Evolutionary conservation across 2,329 filamentous ascomycete species (phyloP), one percentile per base, ranked within the genome.

Genomic region (Penicillium sp.): DNA sequence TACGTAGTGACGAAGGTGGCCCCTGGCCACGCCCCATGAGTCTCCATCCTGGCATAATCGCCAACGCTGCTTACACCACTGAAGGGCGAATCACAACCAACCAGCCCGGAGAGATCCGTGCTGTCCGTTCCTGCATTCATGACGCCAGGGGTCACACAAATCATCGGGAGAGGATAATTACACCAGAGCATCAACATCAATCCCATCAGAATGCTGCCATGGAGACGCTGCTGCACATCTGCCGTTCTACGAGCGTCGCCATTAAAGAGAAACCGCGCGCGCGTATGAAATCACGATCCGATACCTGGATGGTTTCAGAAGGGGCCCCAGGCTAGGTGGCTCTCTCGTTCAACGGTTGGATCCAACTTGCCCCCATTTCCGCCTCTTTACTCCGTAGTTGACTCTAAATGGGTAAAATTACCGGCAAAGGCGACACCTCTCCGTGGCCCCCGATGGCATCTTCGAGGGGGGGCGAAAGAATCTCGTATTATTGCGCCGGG

Each of bases 111-210:
- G 51, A 55, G 62, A 63, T 63, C 65, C 62, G 58, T 58, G 55
- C 54, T 55, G 37, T 62, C 58, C 65, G 63, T 68, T 61, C 66
- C 65, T 65, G 66, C 63, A 59, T 62, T 28, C 49, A 61, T 59
- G 61, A 70, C 62, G 68, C 66, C 59, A 70, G 67, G 68, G 66
- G 48, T 54, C 43, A 60, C 55, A 61, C 58, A 14, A 26, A 7
- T 10, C 19, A 16, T 42, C 19, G 51, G 22, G 33, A 40, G 26
- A 48, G 14, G 4, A 26, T n/a, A 28, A 28, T n/a, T 14, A 48
- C 14, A 48, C 19, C 6, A 10, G 40, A 48, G 30, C 26, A 48
- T n/a, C 25, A 48, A 48, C 25, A 48, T 3, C 45, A 48, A 48
- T 30, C 14, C 45, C 16, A 22, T 48, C 26, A 48, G 16, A 7